Conservation (phyloP, 1,139 yeast species). For the Lodderomyces metapsilosis region DNA sequence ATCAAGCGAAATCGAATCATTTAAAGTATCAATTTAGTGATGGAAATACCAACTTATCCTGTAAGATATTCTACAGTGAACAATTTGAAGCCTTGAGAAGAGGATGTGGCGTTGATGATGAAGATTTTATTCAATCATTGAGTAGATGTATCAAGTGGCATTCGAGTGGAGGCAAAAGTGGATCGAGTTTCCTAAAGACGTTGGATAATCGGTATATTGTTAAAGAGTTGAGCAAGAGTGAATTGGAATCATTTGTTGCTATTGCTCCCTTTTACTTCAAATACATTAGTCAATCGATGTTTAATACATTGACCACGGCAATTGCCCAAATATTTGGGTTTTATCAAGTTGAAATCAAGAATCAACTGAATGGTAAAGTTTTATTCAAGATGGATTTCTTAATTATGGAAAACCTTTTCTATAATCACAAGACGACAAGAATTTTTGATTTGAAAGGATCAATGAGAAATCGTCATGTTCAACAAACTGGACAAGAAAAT, state of each 20-base stretch:
- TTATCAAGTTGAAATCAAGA: constrained; percentile 87
- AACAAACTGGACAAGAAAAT: constrained; percentile 92
- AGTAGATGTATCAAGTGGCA: constrained; percentile 96
- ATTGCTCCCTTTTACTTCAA: constrained; percentile 97
- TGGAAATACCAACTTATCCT: constrained; percentile 77
- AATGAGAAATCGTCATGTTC: constrained; percentile 95
- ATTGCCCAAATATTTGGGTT: constrained; percentile 94
- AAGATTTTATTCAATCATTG: constrained; percentile 81
- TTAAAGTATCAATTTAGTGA: constrained; percentile 89
- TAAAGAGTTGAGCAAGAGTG: constrained; percentile 84
- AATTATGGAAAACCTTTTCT: constrained; percentile 94
- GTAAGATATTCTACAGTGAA: constrained; percentile 93
- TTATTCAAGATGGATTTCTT: constrained; percentile 84
- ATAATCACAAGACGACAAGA: constrained; percentile 76
- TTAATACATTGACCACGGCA: constrained; percentile 92
- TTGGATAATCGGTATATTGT: constrained; percentile 86
- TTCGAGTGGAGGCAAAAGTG: constrained; percentile 94
- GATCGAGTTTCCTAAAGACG: constrained; percentile 90
- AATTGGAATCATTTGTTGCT: constrained; percentile 88
- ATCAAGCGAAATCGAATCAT: constrained; percentile 83
- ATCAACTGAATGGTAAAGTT: constrained; percentile 66
- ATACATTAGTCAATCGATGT: constrained; percentile 92
- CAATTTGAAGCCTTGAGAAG: constrained; percentile 93
- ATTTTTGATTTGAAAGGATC: constrained; percentile 97
- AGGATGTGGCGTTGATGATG: constrained; percentile 64